These are phyloP conservation scores for Verticillium zaregamsianum DNA, from an alignment of 2,329 filamentous ascomycete genomes.

Conservation along the genomic window DNA sequence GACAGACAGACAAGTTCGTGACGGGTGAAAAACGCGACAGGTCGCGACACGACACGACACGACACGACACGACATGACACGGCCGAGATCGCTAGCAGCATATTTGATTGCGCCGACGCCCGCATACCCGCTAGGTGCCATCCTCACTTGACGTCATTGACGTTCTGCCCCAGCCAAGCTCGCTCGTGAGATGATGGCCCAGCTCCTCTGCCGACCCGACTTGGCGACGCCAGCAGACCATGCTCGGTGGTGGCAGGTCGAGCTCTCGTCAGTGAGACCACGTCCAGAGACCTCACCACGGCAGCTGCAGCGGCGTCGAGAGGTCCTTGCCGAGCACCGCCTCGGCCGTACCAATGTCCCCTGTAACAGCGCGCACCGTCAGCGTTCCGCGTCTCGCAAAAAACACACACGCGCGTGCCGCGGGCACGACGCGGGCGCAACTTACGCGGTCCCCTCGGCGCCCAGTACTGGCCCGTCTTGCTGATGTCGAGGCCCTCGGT, in stretches of 20 bases:
- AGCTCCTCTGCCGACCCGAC: background rate
- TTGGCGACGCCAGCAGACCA: background rate
- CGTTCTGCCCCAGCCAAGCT: background rate
- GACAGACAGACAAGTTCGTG: background rate
- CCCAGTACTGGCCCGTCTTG: slow-evolving; percentile 70
- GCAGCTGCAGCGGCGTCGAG: slow-evolving; percentile 60
- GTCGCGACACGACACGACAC: too few relatives aligned
- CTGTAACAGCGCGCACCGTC: slow-evolving; percentile 23
- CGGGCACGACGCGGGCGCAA: slow-evolving; percentile 23
- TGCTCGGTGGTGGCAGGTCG: background rate
- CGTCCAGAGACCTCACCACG: slow-evolving; percentile 46
- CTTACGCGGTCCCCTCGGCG: slow-evolving; percentile 61
- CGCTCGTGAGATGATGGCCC: background rate
- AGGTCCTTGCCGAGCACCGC: slow-evolving; percentile 57
- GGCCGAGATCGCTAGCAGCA: background rate
- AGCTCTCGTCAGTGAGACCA: background rate
- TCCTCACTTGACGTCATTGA: background rate
- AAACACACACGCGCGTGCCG: slow-evolving; percentile 17
- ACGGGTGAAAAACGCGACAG: background rate
- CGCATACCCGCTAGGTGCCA: background rate
- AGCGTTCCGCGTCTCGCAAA: background rate
- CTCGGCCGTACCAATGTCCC: slow-evolving; percentile 67
- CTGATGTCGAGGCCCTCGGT: slow-evolving; percentile 57
- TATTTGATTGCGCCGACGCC: background rate
- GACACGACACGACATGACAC: background rate